Percentiles rank a stretch among this genome's conserved stretches.
These are phyloP conservation scores for Heliamphora pulchella DNA, from an alignment of 179 eudicot genomes.

Conservation along the genomic window DNA sequence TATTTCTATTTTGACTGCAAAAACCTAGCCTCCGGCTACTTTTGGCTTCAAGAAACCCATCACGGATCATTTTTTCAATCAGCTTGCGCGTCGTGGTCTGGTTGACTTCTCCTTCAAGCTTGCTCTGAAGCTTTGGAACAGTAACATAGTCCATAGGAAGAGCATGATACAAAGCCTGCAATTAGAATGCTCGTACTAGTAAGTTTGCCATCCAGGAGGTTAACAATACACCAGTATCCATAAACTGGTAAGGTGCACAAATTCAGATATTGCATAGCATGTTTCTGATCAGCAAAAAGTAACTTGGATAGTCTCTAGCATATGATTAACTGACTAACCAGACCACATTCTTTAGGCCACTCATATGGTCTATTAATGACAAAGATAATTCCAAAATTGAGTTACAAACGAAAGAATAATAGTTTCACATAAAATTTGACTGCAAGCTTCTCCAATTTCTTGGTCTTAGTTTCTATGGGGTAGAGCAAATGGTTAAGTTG, in stretches of 20 bases:
- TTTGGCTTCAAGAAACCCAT: slow-evolving; percentile 71
- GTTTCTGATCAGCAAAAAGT: slow-evolving; percentile 4
- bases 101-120: slow-evolving; percentile 69
- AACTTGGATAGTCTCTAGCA: neutral
- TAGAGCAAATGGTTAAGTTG: neutral
- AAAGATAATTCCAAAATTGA: neutral
- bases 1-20: slow-evolving; percentile 10
- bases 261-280: neutral
- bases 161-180: slow-evolving; percentile 86
- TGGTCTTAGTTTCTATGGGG: neutral
- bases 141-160: slow-evolving; percentile 76
- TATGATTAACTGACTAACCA: neutral
- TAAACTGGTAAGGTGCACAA: neutral
- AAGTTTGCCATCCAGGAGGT: neutral
- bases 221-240: neutral
- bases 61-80: slow-evolving; percentile 71
- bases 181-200: slow-evolving; percentile 7
- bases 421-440: too few species aligned
- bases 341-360: neutral
- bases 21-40: slow-evolving; percentile 74
- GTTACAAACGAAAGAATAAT: too few species aligned
- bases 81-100: slow-evolving; percentile 57
- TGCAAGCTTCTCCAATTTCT: neutral
- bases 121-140: slow-evolving; percentile 64
- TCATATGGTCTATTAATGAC: neutral